Evolutionary conservation across 306 rosid genomes (phyloP), one percentile per base, ranked within the genome.

Genomic region (Cucumis hystrix): DNA sequence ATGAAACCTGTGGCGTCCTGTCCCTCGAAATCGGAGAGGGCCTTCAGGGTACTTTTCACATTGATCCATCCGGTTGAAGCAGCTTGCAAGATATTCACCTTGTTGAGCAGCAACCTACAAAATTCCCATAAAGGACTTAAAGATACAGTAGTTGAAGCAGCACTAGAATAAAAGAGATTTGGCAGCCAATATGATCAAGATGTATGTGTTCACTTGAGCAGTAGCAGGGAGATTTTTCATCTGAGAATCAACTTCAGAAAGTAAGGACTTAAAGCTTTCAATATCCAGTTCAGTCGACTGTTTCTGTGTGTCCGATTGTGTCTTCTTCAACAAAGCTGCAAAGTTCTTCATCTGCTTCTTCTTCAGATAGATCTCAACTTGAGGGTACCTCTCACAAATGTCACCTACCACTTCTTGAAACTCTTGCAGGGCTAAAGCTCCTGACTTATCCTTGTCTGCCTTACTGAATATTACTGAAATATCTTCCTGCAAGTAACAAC

Each of bases 91-190:
- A 83, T 92, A 92, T 23, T 79, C 83, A 79, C 92, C 97, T 68
- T 90, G 92, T 82, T 92, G 96, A 28, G 97, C 93, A 82, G 97
- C 97, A 71, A 90, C 97, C 97, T 92, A 80, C 12, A 82, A 45
- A 40, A 28, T 70, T 55, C 18, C 2, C 37, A 54, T 54, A 74
- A 2, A 18, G 1, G 37, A 14, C 10, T 37, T 7, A 75, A 39
- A 28, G 41, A 41, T 39, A 41, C 43, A 41, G 49, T 40, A 41
- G 75, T 21, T 70, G 37, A 70, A 43, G 75, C 75, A 49, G 60
- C 76, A 49, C 8, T 25, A 25, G 43, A 25, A 71, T 7, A 28
- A 47, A 71, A 8, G n/a, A 52, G n/a, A 52, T 73, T 52, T 41
- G 33, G 10, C 10, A 40, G 17, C 33, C 55, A 10, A 67, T 37